Evolutionary conservation across 164 flowering plant species (phyloP), one percentile per base, ranked within the genome.

Genomic region (Taxillus chinensis): DNA sequence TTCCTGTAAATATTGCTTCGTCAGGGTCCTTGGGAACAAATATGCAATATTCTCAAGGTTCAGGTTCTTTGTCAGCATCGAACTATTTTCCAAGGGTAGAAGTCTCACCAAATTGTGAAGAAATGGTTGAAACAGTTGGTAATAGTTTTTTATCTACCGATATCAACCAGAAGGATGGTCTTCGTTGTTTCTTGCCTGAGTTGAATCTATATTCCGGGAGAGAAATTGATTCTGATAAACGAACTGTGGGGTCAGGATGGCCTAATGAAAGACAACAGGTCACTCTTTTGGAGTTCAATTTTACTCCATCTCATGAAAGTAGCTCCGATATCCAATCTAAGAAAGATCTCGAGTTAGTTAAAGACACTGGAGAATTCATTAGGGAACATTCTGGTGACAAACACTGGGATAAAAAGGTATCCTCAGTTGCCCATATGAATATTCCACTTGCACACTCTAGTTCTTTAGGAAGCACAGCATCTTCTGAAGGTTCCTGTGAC

Each of bases 401-500:
- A 5, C 46, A 2, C 46, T 27, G 27, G 27, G 27, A 27, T 27
- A 27, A 27, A 27, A 27, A 27, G 27, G 27, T 27, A 48, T 48
- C 4, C 51, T 48, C 13, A 48, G 12, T 5, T 48, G 13, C 51
- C 2, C 51, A 48, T 48, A 0, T 11, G 3, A 48, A 48, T 2
- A 2, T 48, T 11, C 51, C 51, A 48, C 7, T 14, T 8, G 9
- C 51, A 48, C 9, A 48, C 9, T 2, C 51, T 48, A 11, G 4
- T 48, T 8, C 13, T 3, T 48, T 14, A 48, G 13, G 51, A 48
- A 7, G 51, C 51, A 48, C 13, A 11, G 51, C 9, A 37, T 78
- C 84, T 8, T 85, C 92, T 3, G 97, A 90, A 67, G 80, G 91
- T 75, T 83, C 90, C 15, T 85, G 89, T 92, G 95, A 90, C 67